These are phyloP conservation scores for Aspergillus fijiensis DNA, from an alignment of 2,329 filamentous ascomycete genomes.

Conservation along the genomic window DNA sequence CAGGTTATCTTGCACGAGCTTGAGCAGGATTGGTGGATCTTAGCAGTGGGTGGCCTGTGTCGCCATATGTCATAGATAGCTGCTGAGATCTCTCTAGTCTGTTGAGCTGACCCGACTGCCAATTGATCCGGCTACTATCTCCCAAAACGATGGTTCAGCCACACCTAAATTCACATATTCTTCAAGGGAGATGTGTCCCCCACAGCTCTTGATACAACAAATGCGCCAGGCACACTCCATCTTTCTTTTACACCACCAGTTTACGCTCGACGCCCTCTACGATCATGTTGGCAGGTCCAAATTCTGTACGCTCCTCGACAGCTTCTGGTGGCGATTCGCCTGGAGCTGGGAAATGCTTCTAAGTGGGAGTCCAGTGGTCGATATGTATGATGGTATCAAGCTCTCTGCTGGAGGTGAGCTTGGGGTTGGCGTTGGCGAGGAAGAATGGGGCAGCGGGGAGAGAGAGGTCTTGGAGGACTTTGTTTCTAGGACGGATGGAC, in stretches of 20 bases:
- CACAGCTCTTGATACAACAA: constrained; percentile 74
- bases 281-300: constrained; percentile 62
- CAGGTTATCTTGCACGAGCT: constrained; percentile 83
- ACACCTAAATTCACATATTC: constrained; percentile 71
- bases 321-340: constrained; percentile 75
- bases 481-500: constrained; percentile 72
- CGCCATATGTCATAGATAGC: background rate
- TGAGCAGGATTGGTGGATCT: constrained; percentile 91
- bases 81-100: constrained; percentile 52
- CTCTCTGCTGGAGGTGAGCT: constrained; percentile 87
- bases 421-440: constrained; percentile 90
- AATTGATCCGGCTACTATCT: constrained; percentile 47
- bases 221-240: constrained; percentile 76
- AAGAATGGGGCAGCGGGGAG: constrained; percentile 91
- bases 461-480: constrained; percentile 91
- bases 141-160: constrained; percentile 36
- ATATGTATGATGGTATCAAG: constrained; percentile 80
- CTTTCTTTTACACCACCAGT: constrained; percentile 85
- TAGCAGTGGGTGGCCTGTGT: constrained; percentile 65
- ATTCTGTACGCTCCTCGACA: constrained; percentile 70
- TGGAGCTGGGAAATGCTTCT: constrained; percentile 81
- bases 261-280: constrained; percentile 70
- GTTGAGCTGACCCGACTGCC: constrained; percentile 78
- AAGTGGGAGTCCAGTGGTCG: constrained; percentile 80
- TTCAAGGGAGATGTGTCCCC: constrained; percentile 82